phyloP scores from a whole-genome alignment of 352 stramenopile genomes.

The Globisporangium cederbergense region DNA sequence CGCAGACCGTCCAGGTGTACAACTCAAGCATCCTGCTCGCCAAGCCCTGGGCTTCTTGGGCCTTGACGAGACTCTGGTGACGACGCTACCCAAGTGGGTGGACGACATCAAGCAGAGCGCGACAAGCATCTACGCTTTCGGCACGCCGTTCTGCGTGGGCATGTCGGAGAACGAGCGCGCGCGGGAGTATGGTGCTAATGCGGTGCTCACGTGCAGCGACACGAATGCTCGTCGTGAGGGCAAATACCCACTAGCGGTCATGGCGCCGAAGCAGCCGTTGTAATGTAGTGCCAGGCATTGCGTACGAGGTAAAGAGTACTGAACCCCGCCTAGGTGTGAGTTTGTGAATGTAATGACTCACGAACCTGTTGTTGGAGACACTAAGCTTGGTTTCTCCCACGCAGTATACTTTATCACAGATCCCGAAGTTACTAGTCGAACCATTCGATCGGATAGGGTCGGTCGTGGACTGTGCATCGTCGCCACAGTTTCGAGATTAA shows the following conservation, averaged over 20 bases:
- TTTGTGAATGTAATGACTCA: too few relatives aligned
- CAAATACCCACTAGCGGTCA: constrained; percentile 18
- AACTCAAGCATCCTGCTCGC: constrained; percentile 37
- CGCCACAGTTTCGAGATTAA: too few relatives aligned
- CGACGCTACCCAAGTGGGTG: constrained; percentile 27
- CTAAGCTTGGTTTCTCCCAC: too few relatives aligned
- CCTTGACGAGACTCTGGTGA: constrained; percentile 29
- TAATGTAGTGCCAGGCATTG: too few relatives aligned
- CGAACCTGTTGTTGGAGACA: too few relatives aligned
- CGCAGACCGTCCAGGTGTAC: constrained; percentile 41
- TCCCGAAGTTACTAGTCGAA: too few relatives aligned
- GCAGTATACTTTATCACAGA: too few relatives aligned
- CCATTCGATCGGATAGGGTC: too few relatives aligned
- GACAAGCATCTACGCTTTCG: constrained; percentile 23
- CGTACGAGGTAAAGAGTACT: too few relatives aligned
- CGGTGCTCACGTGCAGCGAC: constrained; percentile 22
- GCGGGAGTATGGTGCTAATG: neutral
- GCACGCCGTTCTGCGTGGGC: constrained; percentile 27
- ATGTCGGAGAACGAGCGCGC: constrained; percentile 10
- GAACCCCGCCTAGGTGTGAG: too few relatives aligned
- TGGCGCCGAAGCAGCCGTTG: constrained; percentile 6
- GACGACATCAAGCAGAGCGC: constrained; percentile 17
- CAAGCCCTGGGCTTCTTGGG: constrained; percentile 35
- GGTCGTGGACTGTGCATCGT: too few relatives aligned
- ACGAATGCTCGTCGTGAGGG: constrained; percentile 10